Percentiles rank a stretch among this genome's conserved stretches.
These are phyloP conservation scores for Zymoseptoria passerinii DNA, from an alignment of 2,329 filamentous ascomycete genomes.

Conservation along the genomic window DNA sequence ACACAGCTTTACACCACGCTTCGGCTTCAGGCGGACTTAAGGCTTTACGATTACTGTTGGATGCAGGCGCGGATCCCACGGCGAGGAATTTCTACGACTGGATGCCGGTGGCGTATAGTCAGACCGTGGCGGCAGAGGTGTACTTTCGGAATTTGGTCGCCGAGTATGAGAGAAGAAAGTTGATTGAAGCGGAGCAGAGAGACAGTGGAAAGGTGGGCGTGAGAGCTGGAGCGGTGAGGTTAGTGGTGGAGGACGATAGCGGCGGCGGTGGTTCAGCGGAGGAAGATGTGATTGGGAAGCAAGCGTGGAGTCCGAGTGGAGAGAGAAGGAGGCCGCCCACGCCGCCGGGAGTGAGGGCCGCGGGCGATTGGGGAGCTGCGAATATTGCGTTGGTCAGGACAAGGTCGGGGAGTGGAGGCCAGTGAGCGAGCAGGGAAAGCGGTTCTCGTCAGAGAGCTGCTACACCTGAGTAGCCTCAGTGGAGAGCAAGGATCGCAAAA, in stretches of 20 bases:
- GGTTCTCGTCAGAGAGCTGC: no score
- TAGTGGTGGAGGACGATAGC: constrained; percentile 20
- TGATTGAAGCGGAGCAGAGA: constrained; percentile 31
- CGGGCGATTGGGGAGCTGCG: constrained; percentile 22
- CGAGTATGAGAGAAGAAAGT: constrained; percentile 58
- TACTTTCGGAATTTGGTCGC: constrained; percentile 71
- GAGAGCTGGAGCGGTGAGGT: constrained; percentile 22
- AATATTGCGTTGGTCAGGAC: constrained; percentile 18
- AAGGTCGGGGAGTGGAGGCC: constrained; percentile 12
- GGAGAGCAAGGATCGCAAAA: no score
- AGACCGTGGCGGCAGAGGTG: constrained; percentile 73
- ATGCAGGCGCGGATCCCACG: constrained; percentile 67
- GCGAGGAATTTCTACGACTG: constrained; percentile 68
- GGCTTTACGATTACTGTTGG: constrained; percentile 65
- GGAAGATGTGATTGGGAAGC: constrained; percentile 21
- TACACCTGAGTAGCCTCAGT: no score
- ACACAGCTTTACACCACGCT: constrained; percentile 80
- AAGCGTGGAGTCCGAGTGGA: constrained; percentile 25
- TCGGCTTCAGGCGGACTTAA: constrained; percentile 73
- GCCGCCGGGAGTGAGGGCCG: constrained; percentile 25
- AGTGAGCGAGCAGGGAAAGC: no score
- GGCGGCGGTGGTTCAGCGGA: constrained; percentile 11
- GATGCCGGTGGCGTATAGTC: constrained; percentile 75
- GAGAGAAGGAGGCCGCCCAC: constrained; percentile 24
- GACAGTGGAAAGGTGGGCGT: constrained; percentile 20